phyloP scores from a whole-genome alignment of 768 basidiomycete species.

The Lactarius vividus region DNA sequence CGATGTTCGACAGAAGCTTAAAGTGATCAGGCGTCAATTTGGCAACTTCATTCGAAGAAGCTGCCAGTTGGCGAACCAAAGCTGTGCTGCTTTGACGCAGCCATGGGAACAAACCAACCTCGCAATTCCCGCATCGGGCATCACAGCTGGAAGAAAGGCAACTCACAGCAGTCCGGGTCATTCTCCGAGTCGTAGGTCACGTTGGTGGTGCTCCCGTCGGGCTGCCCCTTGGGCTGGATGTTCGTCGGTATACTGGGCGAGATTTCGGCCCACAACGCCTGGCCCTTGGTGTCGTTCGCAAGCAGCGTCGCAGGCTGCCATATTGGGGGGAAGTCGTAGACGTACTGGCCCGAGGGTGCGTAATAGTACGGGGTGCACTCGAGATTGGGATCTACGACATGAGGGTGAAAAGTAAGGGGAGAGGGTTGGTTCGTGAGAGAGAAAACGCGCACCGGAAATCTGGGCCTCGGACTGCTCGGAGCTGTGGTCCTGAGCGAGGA shows the following conservation, averaged over 20 bases:
- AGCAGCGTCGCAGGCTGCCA: slow-evolving; percentile 13
- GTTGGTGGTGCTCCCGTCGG: slow-evolving; percentile 5
- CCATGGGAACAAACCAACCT: neutral
- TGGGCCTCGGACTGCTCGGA: slow-evolving; percentile 23
- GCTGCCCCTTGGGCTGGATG: slow-evolving; percentile 40
- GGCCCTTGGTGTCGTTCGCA: slow-evolving; percentile 17
- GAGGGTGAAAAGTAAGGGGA: neutral
- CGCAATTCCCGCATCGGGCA: neutral
- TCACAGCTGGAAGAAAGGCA: neutral
- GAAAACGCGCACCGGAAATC: slow-evolving; percentile 11
- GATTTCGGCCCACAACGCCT: slow-evolving; percentile 44
- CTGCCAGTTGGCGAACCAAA: neutral
- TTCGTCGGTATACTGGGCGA: slow-evolving; percentile 43
- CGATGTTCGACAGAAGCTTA: neutral
- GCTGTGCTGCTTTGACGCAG: neutral
- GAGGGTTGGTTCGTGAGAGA: neutral
- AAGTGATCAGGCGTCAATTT: neutral
- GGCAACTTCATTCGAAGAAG: neutral
- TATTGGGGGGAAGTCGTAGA: slow-evolving; percentile 8
- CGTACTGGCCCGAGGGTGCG: neutral
- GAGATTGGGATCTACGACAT: slow-evolving; percentile 2
- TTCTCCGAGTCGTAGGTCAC: slow-evolving; percentile 23
- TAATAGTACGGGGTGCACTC: slow-evolving; percentile 20
- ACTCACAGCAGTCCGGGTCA: slow-evolving; percentile 28
- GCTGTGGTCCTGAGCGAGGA: slow-evolving; percentile 18